Evolutionary conservation across 805 yeast species (phyloP).

Genomic region (Martiniozyma abietophila): DNA sequence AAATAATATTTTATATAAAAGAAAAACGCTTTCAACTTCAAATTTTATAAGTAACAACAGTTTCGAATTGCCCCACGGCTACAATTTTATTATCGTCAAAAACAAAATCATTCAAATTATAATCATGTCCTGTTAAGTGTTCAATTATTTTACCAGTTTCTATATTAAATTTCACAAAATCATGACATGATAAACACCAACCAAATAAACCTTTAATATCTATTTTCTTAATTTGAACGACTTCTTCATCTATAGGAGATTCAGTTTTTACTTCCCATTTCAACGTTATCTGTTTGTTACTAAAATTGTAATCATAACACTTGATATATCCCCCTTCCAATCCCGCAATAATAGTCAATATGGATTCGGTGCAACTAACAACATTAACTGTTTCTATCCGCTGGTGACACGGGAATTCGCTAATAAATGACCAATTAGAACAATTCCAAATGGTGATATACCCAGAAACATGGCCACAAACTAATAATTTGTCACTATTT

Average conservation of each 20-base stretch:
- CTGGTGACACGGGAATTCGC: no score
- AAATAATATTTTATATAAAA: no score
- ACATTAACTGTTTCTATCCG: no score
- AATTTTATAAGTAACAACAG: no score
- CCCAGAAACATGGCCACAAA: constrained; percentile 37
- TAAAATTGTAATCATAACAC: constrained; percentile 8
- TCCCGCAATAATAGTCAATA: constrained; percentile 16
- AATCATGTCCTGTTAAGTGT: constrained; percentile 12
- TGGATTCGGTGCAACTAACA: no score
- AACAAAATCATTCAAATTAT: constrained; percentile 5
- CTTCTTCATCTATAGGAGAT: not conserved
- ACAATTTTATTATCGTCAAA: constrained; percentile 4
- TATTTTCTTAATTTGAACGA: constrained; percentile 4
- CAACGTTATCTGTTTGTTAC: not conserved
- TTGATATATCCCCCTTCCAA: constrained; percentile 14
- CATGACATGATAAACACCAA: constrained; percentile 6
- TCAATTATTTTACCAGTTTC: constrained; percentile 8
- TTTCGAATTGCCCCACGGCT: constrained; percentile 12
- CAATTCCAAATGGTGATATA: constrained; percentile 35
- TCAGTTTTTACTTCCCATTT: constrained; percentile 11
- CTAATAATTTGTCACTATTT: constrained; percentile 33
- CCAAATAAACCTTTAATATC: constrained; percentile 1
- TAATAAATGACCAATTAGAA: constrained; percentile 16
- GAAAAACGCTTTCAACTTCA: no score
- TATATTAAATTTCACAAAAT: constrained; percentile 7